Conservation (phyloP, 768 basidiomycete genomes). For the Suillus ampliporus region DNA sequence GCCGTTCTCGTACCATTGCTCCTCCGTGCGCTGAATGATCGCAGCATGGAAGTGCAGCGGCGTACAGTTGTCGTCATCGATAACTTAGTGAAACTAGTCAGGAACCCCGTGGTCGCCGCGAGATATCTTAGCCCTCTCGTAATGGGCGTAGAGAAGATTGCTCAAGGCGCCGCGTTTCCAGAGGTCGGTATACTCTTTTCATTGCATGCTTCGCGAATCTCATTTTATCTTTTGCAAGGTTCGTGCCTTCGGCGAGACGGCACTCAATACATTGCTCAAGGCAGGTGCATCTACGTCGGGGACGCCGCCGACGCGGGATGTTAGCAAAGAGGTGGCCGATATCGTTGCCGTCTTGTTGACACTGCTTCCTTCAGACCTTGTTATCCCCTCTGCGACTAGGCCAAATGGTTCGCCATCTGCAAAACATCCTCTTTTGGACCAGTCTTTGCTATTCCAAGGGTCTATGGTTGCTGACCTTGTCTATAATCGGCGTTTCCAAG, state of each 20-base stretch:
- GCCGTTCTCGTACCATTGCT: constrained; percentile 95
- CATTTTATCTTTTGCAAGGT: constrained; percentile 51
- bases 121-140: constrained; percentile 86
- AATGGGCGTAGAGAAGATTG: constrained; percentile 90
- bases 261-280: constrained; percentile 78
- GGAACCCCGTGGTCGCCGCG: constrained; percentile 88
- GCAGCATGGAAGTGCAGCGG: constrained; percentile 96
- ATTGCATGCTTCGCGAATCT: constrained; percentile 16
- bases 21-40: constrained; percentile 88
- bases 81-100: constrained; percentile 96
- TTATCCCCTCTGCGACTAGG: constrained; percentile 44
- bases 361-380: constrained; percentile 57
- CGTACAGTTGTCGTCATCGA: constrained; percentile 94
- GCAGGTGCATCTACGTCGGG: constrained; percentile 83
- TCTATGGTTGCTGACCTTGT: constrained; percentile 81
- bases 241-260: constrained; percentile 89
- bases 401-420: constrained; percentile 59
- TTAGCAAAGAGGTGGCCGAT: constrained; percentile 64
- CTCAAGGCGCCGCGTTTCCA: constrained; percentile 91
- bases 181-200: constrained; percentile 57
- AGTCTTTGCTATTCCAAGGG: constrained; percentile 73
- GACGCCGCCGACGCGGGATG: constrained; percentile 73
- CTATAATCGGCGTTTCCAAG: constrained; percentile 57
- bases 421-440: constrained; percentile 61
- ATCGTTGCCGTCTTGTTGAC: constrained; percentile 62